Evolutionary conservation across 2,329 filamentous ascomycete species (phyloP), one percentile per base, ranked within the genome.

Genomic region (Furcasterigmium furcatum): DNA sequence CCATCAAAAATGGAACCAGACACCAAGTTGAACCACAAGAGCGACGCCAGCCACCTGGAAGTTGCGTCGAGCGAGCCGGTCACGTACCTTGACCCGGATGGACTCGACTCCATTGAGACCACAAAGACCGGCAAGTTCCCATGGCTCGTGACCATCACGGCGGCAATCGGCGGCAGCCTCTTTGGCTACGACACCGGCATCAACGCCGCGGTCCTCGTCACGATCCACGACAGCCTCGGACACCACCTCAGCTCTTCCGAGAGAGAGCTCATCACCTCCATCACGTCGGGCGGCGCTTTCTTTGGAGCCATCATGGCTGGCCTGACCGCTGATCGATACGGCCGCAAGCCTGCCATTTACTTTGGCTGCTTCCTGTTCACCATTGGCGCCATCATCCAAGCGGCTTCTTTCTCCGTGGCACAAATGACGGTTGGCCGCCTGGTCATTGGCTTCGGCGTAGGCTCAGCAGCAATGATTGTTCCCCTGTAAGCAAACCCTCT

Each of bases 211-310:
- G 70, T 73, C 9, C 59, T 73, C 1, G 65, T 73, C 13, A 66
- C 64, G 36, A 58, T 71, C 19, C 54, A 60, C 21, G 51, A 55
- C 35, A 63, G 68, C 42, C 66, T 77, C 9, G 65, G 66, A 22
- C 60, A 66, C 25, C 59, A 59, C 8, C 57, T 74, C 5, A 61
- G 52, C 21, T 64, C 68, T 5, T 65, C 61, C 4, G 72, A 79
- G 48, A 69, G 74, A 50, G 73, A 79, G 51, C 60, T 78, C 22
- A 67, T 78, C 29, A 78, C 75, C 1, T 76, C 74, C 0, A 64
- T 78, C 16, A 74, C 69, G 18, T 74, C 70, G 7, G 74, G 68
- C 25, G 74, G 55, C 14, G 53, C 52, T 14, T 50, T 52, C 27
- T 43, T 55, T 10, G 47, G 50, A 5, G 52, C 48, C 39, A 55